Conservation (phyloP, 257 asterid genomes). For the Oldenlandia corymbosa region DNA sequence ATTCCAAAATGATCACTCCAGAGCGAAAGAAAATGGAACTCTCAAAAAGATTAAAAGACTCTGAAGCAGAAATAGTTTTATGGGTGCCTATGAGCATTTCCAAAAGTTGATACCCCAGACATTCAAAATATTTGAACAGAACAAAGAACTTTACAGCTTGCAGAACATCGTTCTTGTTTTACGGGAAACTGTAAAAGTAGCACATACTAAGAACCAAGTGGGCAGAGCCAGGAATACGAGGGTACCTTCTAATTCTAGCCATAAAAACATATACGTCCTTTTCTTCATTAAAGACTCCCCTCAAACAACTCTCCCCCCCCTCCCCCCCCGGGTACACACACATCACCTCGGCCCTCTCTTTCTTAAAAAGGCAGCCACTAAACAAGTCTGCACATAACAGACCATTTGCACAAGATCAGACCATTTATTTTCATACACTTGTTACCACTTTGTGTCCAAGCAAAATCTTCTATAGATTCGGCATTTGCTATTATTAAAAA, state of each 20-base stretch:
- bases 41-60: neutral
- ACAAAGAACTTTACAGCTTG: neutral
- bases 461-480: neutral
- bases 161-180: neutral
- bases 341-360: too few relatives aligned
- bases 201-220: neutral
- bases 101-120: neutral
- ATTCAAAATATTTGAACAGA: neutral
- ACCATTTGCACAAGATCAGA: neutral
- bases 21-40: neutral
- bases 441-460: too few relatives aligned
- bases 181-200: neutral
- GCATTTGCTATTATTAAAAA: too few relatives aligned
- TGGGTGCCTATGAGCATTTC: neutral
- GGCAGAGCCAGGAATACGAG: too few relatives aligned
- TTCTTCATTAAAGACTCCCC: neutral
- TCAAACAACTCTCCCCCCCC: neutral
- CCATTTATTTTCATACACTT: too few relatives aligned
- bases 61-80: too few relatives aligned
- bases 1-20: neutral
- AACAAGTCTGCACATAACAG: neutral
- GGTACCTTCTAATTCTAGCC: too few relatives aligned
- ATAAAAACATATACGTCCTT: too few relatives aligned
- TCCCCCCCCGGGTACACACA: neutral
- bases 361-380: too few relatives aligned